Conservation (phyloP, 2,329 filamentous ascomycete species). For the Exophiala sp. region DNA sequence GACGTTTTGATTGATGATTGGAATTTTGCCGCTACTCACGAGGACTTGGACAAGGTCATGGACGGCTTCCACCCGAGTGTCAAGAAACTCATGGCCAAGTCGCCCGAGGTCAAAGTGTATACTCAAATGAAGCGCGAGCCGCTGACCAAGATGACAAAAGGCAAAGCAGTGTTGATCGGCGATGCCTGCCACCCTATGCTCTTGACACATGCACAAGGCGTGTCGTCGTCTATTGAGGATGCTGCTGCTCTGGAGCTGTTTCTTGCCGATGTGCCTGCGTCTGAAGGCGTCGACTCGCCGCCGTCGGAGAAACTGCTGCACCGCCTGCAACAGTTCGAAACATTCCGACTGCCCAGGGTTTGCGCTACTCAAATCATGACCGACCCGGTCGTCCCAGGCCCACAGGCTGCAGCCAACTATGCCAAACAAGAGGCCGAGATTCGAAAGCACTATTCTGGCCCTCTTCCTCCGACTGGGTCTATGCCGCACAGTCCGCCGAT, state of each 20-base stretch:
- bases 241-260: constrained; percentile 27
- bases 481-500: constrained; percentile 26
- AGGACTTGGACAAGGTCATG: constrained; percentile 24
- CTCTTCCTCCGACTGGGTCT: constrained; percentile 23
- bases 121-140: constrained; percentile 29
- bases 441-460: constrained; percentile 27
- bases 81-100: constrained; percentile 25
- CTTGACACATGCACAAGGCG: constrained; percentile 27
- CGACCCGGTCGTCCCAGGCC: constrained; percentile 26
- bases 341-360: constrained; percentile 22
- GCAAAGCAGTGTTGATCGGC: constrained; percentile 53
- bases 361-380: constrained; percentile 29
- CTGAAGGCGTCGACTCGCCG: constrained; percentile 8
- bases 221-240: constrained; percentile 28
- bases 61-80: constrained; percentile 28
- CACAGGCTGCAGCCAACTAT: constrained; percentile 25
- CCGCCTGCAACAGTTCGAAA: constrained; percentile 24
- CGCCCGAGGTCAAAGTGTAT: constrained; percentile 28
- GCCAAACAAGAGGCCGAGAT: constrained; percentile 26
- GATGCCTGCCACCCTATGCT: constrained; percentile 45
- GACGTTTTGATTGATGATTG: constrained; percentile 28
- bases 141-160: constrained; percentile 45
- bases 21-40: constrained; percentile 28
- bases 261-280: constrained; percentile 20
- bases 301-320: constrained; percentile 22